Evolutionary conservation across 495 filamentous ascomycete species (phyloP), one percentile per base, ranked within the genome.

Genomic region (Aspergillus indologenus): DNA sequence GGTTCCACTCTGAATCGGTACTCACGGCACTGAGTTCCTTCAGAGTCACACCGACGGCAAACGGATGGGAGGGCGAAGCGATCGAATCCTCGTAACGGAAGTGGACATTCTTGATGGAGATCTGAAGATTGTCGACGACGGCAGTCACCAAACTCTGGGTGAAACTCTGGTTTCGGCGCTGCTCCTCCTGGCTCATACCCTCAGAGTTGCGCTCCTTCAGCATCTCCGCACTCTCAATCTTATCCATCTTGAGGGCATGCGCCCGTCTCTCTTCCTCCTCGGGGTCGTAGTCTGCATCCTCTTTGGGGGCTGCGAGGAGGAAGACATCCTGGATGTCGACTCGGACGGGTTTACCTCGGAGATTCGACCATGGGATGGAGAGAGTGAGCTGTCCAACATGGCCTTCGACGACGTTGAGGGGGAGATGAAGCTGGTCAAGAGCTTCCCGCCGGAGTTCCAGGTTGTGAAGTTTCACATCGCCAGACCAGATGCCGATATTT

Each of bases 21-120:
- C 92, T 97, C 62, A 98, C 86, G 5, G 94, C 94, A 71, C 93
- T 96, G 68, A 98, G 89, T 69, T 97, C 94, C 64, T 94, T 88
- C 54, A 98, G 80, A 1, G 92, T 98, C 60, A 98, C 62, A 23
- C 95, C 94, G 42, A 92, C 79, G 19, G 94, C 90, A 68, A 98
- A 98, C 1, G 95, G 92, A 71, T 98, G 95, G 14, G 92, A 91
- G 2, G 91, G 91, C 9, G 93, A 90, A 43, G 92, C 91, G 61
- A 98, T 89, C n/a, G 92, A 90, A 70, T 98, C 94, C 71, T 98
- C 94, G 71, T 98, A 98, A 60, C 94, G 88, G 51, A 98, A 83
- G 70, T 98, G 94, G 52, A 98, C 95, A 68, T 97, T 97, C 81
- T 96, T 98, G 70, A 98, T 87, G 21, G 87, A 95, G 57, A 98